Evolutionary conservation across 257 asterid genomes (phyloP).

Genomic region (Salvia hispanica): DNA sequence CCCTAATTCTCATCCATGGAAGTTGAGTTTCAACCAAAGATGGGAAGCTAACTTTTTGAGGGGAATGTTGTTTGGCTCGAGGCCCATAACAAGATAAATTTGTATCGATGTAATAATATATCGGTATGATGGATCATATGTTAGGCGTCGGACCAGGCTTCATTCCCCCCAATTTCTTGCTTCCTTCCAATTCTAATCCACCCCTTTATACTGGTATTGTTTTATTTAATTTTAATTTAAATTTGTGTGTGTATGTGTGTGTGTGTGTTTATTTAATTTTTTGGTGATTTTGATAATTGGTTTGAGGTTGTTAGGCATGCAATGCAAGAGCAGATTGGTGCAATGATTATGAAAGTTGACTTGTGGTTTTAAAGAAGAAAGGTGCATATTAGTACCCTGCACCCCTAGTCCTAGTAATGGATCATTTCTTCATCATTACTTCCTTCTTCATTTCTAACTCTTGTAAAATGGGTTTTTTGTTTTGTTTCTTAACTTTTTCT

Average conservation of each 20-base stretch:
- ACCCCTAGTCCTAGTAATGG: constrained; percentile 15
- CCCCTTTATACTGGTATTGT: not conserved
- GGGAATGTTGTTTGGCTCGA: constrained; percentile 99
- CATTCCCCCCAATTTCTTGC: constrained; percentile 91
- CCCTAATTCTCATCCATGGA: constrained; percentile 25
- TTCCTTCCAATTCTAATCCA: constrained; percentile 36
- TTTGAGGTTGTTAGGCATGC: constrained; percentile 46
- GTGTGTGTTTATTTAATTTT: not conserved
- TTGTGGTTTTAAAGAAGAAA: constrained; percentile 16
- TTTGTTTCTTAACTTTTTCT: constrained; percentile 27
- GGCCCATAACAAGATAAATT: constrained; percentile 40
- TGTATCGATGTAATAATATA: not conserved
- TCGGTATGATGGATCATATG: constrained; percentile 35
- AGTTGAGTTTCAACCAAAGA: not conserved
- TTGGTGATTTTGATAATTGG: constrained; percentile 17
- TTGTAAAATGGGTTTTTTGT: constrained; percentile 29
- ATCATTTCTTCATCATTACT: constrained; percentile 49
- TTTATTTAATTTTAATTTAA: no score
- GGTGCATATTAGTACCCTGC: not conserved
- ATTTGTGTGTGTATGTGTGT: not conserved
- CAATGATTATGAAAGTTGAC: constrained; percentile 61
- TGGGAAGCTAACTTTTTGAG: constrained; percentile 64
- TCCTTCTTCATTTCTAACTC: not conserved
- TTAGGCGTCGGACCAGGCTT: constrained; percentile 99
- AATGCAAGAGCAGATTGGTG: constrained; percentile 68